Evolutionary conservation across 192 early-diverging fungal species (phyloP).

Genomic region (Backusella tuberculispora): DNA sequence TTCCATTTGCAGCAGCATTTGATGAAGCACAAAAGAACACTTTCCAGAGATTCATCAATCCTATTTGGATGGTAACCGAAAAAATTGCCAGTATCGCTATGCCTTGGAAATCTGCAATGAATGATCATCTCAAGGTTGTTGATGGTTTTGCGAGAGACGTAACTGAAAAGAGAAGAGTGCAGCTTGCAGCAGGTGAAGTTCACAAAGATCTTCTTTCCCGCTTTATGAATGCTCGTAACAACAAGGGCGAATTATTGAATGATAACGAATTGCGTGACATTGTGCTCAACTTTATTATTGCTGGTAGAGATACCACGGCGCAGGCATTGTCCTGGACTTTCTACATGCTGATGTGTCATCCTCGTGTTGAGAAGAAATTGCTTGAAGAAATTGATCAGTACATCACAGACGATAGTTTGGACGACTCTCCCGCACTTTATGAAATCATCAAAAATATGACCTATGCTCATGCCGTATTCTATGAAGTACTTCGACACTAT

Average conservation of each 20-base stretch:
- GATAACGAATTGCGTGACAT: slow-evolving; percentile 42
- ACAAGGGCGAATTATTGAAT: slow-evolving; percentile 31
- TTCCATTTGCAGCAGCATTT: slow-evolving; percentile 58
- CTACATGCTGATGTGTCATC: slow-evolving; percentile 46
- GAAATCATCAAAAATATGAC: slow-evolving; percentile 41
- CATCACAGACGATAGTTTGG: slow-evolving; percentile 36
- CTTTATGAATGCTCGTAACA: slow-evolving; percentile 39
- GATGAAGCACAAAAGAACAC: slow-evolving; percentile 51
- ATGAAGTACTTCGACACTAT: slow-evolving; percentile 66
- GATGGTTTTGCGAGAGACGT: slow-evolving; percentile 36
- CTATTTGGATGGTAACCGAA: slow-evolving; percentile 18
- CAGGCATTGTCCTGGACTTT: slow-evolving; percentile 56
- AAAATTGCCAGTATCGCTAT: slow-evolving; percentile 9
- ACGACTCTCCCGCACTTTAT: slow-evolving; percentile 35
- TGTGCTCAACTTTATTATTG: slow-evolving; percentile 46
- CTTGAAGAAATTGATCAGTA: slow-evolving; percentile 43
- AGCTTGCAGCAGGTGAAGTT: slow-evolving; percentile 26
- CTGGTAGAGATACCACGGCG: slow-evolving; percentile 56
- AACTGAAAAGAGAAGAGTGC: slow-evolving; percentile 31
- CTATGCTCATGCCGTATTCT: slow-evolving; percentile 43
- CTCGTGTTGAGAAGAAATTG: slow-evolving; percentile 47
- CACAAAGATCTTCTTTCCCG: slow-evolving; percentile 40
- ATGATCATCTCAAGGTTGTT: slow-evolving; percentile 34
- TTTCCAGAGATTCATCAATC: slow-evolving; percentile 40
- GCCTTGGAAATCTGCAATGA: slow-evolving; percentile 31